These are phyloP conservation scores for Trypanosoma caninum DNA, from an alignment of 208 protist species.

Conservation along the genomic window DNA sequence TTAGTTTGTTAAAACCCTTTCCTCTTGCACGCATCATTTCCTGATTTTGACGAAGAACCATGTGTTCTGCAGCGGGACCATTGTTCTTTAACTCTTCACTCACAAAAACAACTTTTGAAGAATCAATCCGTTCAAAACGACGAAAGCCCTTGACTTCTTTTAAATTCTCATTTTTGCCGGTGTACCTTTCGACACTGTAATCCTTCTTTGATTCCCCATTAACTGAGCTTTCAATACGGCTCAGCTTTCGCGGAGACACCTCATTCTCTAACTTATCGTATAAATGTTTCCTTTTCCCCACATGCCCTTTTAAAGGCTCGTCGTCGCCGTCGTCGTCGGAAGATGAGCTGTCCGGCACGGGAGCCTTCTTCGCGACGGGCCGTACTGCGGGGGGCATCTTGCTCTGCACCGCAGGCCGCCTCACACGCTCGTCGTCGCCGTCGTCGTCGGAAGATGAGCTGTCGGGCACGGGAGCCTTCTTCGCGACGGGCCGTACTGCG, in stretches of 20 bases:
- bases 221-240: neutral
- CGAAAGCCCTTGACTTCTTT: conserved; percentile 1
- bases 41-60: conserved; percentile 76
- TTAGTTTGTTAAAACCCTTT: conserved; percentile 87
- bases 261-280: neutral
- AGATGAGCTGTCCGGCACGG: conserved; percentile 27
- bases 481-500: conserved; percentile 28
- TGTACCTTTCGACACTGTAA: neutral
- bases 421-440: conserved; percentile 53
- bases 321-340: conserved; percentile 23
- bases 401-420: conserved; percentile 32
- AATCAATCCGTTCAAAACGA: conserved; percentile 80
- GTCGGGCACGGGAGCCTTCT: conserved; percentile 50
- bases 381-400: conserved; percentile 20
- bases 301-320: conserved; percentile 5
- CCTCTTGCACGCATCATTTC: conserved; percentile 88
- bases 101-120: conserved; percentile 59
- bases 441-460: conserved; percentile 43
- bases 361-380: conserved; percentile 36
- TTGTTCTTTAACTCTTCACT: conserved; percentile 64
- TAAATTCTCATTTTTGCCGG: neutral
- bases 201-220: neutral
- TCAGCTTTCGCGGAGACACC: neutral
- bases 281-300: neutral
- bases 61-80: conserved; percentile 55